Conservation (phyloP, 2,329 filamentous ascomycete genomes). For the Chaetomium olivaceum region DNA sequence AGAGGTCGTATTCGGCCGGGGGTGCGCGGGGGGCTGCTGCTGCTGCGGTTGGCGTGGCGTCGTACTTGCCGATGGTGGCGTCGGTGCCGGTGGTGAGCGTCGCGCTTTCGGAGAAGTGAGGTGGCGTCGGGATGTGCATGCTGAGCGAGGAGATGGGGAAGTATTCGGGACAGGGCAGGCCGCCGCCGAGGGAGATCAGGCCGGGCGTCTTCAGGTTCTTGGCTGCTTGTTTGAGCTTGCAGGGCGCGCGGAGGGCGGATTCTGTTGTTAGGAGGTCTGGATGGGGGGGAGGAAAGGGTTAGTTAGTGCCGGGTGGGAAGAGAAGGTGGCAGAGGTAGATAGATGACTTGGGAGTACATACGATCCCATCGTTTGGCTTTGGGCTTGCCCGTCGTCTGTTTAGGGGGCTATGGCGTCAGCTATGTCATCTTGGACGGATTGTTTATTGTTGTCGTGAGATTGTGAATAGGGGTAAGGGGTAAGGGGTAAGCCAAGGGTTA, state of each 20-base stretch:
- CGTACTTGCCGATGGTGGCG: slow-evolving; percentile 77
- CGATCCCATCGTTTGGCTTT: slow-evolving; percentile 82
- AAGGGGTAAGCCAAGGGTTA: slow-evolving; percentile 2
- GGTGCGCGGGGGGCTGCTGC: background rate
- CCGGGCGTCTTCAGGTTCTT: slow-evolving; percentile 76
- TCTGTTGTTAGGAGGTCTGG: slow-evolving; percentile 63
- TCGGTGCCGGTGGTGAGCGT: slow-evolving; percentile 60
- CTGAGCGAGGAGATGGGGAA: slow-evolving; percentile 85
- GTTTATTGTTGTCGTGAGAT: background rate
- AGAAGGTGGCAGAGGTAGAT: background rate
- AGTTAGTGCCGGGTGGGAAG: background rate
- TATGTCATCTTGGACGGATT: background rate
- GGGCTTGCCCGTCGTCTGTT: slow-evolving; percentile 57
- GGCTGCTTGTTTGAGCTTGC: slow-evolving; percentile 81
- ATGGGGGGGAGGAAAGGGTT: slow-evolving; percentile 22
- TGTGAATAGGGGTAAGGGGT: slow-evolving; percentile 15
- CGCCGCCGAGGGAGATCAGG: slow-evolving; percentile 88
- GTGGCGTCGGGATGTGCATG: slow-evolving; percentile 69
- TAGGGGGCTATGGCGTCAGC: background rate
- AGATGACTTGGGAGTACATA: slow-evolving; percentile 48
- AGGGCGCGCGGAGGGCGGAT: slow-evolving; percentile 60
- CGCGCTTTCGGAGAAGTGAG: slow-evolving; percentile 70
- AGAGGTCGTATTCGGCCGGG: slow-evolving; percentile 67
- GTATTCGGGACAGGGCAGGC: slow-evolving; percentile 82
- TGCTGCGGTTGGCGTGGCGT: slow-evolving; percentile 49